phyloP scores from a whole-genome alignment of 2,329 filamentous ascomycete species.

The Fusarium euwallaceae region DNA sequence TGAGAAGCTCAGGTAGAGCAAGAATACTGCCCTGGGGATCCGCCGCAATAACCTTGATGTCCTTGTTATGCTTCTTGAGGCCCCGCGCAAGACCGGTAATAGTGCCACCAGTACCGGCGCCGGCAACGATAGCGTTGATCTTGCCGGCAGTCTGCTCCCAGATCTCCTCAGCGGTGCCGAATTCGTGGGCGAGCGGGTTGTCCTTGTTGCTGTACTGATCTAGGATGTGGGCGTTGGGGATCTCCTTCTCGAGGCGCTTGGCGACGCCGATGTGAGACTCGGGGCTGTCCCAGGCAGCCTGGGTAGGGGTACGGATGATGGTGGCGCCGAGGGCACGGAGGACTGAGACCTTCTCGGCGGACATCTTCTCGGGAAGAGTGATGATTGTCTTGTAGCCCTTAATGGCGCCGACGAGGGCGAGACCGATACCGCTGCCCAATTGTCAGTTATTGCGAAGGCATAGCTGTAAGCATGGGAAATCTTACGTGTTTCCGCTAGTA shows the following conservation, averaged over 20 bases:
- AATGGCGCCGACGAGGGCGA: constrained; percentile 91
- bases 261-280: constrained; percentile 93
- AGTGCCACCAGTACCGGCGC: constrained; percentile 93
- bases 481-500: constrained; percentile 89
- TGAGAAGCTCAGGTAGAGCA: constrained; percentile 81
- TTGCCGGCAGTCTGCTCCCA: constrained; percentile 89
- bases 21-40: constrained; percentile 93
- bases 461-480: neutral
- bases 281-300: constrained; percentile 91
- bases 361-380: constrained; percentile 98
- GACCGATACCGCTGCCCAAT: constrained; percentile 77
- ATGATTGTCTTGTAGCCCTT: constrained; percentile 99
- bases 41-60: constrained; percentile 89
- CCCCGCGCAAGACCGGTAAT: constrained; percentile 90
- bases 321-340: constrained; percentile 92
- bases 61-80: constrained; percentile 84
- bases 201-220: constrained; percentile 93
- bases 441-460: neutral
- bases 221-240: constrained; percentile 94
- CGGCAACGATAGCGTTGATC: constrained; percentile 85
- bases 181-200: constrained; percentile 93
- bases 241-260: constrained; percentile 84
- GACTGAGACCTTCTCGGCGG: constrained; percentile 94
- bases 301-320: constrained; percentile 95
- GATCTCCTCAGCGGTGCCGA: constrained; percentile 93